These are phyloP conservation scores for Podila minutissima DNA, from an alignment of 192 early-diverging fungal genomes.

Conservation along the genomic window DNA sequence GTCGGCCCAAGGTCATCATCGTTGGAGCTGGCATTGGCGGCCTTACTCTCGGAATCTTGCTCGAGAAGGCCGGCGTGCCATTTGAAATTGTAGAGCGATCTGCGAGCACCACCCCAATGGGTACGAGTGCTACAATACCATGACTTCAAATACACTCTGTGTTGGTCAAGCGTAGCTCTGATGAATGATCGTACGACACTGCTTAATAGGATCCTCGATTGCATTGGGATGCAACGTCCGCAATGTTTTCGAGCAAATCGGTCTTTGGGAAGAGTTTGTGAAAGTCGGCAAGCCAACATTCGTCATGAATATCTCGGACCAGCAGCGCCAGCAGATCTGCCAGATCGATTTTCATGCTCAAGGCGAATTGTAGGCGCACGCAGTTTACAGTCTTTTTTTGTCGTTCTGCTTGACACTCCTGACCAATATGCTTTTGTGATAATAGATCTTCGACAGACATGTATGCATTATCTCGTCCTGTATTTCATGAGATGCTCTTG, in stretches of 20 bases:
- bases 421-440: neutral
- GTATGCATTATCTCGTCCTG: neutral
- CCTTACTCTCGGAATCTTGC: neutral
- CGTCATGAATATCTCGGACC: neutral
- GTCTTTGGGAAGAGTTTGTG: neutral
- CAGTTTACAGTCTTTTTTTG: neutral
- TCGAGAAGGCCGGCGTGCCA: neutral
- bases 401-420: neutral
- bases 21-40: slow-evolving; percentile 3
- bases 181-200: too few relatives aligned
- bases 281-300: neutral
- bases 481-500: neutral
- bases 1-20: neutral
- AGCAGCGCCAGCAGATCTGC: neutral
- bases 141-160: too few relatives aligned
- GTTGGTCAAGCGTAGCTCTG: too few relatives aligned
- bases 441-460: neutral
- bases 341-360: neutral
- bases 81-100: neutral
- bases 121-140: too few relatives aligned
- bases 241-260: neutral
- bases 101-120: too few relatives aligned
- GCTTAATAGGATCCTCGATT: neutral
- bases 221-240: neutral
- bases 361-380: neutral